A percentile compares a stretch with the other conserved stretches of the same genome.
These are phyloP conservation scores for Solanum sejunctum DNA, from an alignment of 257 asterid species.

Conservation along the genomic window DNA sequence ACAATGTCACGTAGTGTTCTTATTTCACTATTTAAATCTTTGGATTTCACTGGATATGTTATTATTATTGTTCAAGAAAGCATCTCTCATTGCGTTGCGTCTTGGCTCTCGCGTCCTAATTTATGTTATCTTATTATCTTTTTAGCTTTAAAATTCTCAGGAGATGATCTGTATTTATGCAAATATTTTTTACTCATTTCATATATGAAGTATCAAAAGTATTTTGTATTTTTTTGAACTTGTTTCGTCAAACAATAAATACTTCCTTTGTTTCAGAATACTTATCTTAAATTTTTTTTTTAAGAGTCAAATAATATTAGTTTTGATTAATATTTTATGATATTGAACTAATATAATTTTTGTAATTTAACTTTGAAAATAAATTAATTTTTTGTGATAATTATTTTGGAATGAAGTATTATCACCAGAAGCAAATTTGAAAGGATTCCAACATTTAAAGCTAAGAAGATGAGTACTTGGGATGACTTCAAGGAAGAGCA, in stretches of 20 bases:
- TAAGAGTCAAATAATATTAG: too few species aligned
- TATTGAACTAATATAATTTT: too few species aligned
- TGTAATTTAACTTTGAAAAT: too few species aligned
- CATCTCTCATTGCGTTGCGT: too few species aligned
- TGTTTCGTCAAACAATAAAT: not conserved
- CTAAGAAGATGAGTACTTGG: not conserved
- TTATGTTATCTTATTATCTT: too few species aligned
- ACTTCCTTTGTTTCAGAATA: too few species aligned
- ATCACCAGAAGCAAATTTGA: not conserved
- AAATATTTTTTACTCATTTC: not conserved
- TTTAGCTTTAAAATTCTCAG: too few species aligned
- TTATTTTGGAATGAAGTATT: not conserved
- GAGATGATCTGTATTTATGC: not conserved
- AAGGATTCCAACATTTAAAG: not conserved
- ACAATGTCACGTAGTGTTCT: not conserved
- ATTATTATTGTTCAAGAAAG: not conserved
- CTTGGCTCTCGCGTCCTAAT: too few species aligned
- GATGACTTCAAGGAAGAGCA: not conserved
- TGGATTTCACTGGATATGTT: not conserved
- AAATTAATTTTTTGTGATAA: too few species aligned
- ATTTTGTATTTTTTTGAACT: not conserved
- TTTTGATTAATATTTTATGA: too few species aligned
- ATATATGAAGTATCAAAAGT: not conserved
- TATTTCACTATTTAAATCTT: not conserved
- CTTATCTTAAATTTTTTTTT: too few species aligned